Evolutionary conservation across 805 yeast genomes (phyloP), one percentile per base, ranked within the genome.

Genomic region (Sugiyamaella mastotermitis): DNA sequence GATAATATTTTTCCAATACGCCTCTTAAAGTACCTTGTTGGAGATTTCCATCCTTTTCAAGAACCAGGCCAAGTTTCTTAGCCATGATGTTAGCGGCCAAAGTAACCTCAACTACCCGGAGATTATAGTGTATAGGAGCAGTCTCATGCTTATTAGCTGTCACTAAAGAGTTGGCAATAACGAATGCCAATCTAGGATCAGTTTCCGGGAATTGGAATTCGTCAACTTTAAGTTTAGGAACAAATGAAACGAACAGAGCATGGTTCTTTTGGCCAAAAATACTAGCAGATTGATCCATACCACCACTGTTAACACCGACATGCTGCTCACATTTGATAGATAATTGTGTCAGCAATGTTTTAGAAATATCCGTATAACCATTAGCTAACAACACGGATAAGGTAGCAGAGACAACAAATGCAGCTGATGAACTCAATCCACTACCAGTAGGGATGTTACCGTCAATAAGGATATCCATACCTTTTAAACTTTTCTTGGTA

Each of bases 211-310:
- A 70, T 28, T 62, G 57, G 53, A 76, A 66, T 10, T 83, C 72
- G 22, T 68, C 61, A 1, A 77, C 84, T 24, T 54, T 60, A 33
- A 81, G 62, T 43, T 64, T 55, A 2, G 88, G 87, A 43, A 69
- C 66, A 60, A 80, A 80, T 47, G 72, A 73, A 14, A 80, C 74
- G 47, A 71, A 68, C 38, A 80, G 58, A 1, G 80, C 80, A 46
- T 80, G 74, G 42, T 66, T 68, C 29, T 58, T 61, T 50, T 71
- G 75, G 15, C 87, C 86, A 47, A 71, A 78, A 17, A 81, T 68
- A 0, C 82, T 74, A 3, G 86, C 87, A 34, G 80, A 71, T 59
- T 80, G 87, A 54, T 80, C 87, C 82, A 80, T 74, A 27, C 87
- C 86, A n/a, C 87, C 88, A 24, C 80, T 76, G 55, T 77, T 80